These are phyloP conservation scores for Larix kaempferi DNA, from an alignment of 75 land plant genomes.

Conservation along the genomic window DNA sequence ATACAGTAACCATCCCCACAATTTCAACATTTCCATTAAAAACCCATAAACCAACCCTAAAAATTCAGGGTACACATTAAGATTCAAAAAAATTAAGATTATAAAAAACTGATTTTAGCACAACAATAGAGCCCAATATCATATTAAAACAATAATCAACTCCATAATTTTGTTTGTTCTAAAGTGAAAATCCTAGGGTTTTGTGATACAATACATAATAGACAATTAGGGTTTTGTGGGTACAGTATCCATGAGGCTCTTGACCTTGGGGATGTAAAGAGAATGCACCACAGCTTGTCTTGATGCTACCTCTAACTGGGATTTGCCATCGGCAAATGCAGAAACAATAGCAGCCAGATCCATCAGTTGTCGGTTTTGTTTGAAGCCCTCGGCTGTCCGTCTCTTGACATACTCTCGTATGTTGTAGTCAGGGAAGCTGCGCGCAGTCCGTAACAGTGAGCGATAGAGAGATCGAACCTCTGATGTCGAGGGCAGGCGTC, in stretches of 20 bases:
- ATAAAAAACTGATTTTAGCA: too few relatives aligned
- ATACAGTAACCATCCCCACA: too few relatives aligned
- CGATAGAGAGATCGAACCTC: slow-evolving; percentile 54
- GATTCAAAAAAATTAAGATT: too few relatives aligned
- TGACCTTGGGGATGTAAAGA: slow-evolving; percentile 65
- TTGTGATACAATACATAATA: background rate
- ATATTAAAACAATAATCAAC: background rate
- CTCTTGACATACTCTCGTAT: slow-evolving; percentile 76
- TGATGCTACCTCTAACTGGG: slow-evolving; percentile 67
- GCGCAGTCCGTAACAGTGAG: slow-evolving; percentile 54
- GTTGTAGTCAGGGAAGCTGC: slow-evolving; percentile 76
- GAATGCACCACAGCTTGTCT: slow-evolving; percentile 72
- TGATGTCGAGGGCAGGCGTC: slow-evolving; percentile 28
- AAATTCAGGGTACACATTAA: too few relatives aligned
- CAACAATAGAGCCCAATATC: too few relatives aligned
- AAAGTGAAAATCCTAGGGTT: background rate
- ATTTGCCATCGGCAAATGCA: slow-evolving; percentile 56
- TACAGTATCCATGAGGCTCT: slow-evolving; percentile 67
- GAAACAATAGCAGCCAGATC: slow-evolving; percentile 31
- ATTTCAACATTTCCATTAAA: too few relatives aligned
- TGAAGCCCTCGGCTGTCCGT: slow-evolving; percentile 60
- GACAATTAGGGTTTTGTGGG: background rate
- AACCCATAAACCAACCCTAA: too few relatives aligned
- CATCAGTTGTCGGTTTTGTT: slow-evolving; percentile 27
- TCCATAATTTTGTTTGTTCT: background rate